These are phyloP conservation scores for Yarrowia sp. DNA, from an alignment of 805 yeast species.

Conservation along the genomic window DNA sequence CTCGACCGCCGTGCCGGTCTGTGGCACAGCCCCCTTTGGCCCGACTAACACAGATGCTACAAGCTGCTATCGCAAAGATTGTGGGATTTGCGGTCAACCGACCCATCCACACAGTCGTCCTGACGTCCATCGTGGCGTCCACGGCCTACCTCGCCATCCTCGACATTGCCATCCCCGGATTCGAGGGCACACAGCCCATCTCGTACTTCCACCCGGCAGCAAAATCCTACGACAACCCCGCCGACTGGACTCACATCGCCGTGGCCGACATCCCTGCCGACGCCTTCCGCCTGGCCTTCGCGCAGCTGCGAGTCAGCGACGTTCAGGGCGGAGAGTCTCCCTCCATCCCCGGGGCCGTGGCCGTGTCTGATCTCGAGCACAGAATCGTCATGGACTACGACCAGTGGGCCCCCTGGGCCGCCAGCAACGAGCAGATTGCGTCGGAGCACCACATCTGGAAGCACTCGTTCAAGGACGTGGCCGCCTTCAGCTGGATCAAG, in stretches of 20 bases:
- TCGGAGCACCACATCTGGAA: conserved; percentile 32
- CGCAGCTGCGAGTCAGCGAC: conserved; percentile 33
- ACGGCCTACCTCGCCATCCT: conserved; percentile 69
- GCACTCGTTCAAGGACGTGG: conserved; percentile 27
- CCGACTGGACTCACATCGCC: conserved; percentile 20
- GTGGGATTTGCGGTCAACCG: conserved; percentile 50
- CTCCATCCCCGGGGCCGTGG: conserved; percentile 28
- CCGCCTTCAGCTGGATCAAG: conserved; percentile 39
- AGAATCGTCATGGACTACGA: conserved; percentile 32
- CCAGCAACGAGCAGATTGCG: conserved; percentile 31
- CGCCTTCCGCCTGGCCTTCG: conserved; percentile 30
- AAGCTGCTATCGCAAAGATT: conserved; percentile 22
- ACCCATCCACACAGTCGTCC: conserved; percentile 83
- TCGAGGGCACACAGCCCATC: conserved; percentile 29
- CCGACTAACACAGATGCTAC: conserved; percentile 26
- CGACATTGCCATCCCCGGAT: conserved; percentile 41
- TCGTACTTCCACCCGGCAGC: conserved; percentile 32
- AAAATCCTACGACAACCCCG: conserved; percentile 22
- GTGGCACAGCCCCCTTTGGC: neutral
- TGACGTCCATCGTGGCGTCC: conserved; percentile 71
- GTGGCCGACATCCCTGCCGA: conserved; percentile 27
- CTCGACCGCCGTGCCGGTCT: too few relatives aligned
- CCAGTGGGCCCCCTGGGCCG: conserved; percentile 37
- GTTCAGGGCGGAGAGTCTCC: conserved; percentile 30
- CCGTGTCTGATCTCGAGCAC: conserved; percentile 30